A percentile compares a stretch with the other conserved stretches of the same genome.
Conservation (phyloP, 768 basidiomycete species). For the Wakefieldia striispora region DNA sequence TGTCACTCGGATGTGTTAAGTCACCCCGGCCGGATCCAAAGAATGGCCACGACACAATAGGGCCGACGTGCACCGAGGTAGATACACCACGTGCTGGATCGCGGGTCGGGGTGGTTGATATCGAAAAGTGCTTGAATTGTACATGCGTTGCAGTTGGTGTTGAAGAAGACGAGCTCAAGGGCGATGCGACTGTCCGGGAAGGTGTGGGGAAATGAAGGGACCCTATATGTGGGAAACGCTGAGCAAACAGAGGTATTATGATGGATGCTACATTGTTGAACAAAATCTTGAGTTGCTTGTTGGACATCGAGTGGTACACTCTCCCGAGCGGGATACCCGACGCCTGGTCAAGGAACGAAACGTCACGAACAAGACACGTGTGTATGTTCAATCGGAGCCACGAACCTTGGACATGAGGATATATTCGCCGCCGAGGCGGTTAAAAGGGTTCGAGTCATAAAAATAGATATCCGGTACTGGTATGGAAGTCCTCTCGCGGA, state of each 20-base stretch:
- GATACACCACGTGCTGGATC: slow-evolving; percentile 14
- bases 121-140: slow-evolving; percentile 20
- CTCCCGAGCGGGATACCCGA: slow-evolving; percentile 66
- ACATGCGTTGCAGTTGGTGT: slow-evolving; percentile 27
- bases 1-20: slow-evolving; percentile 60
- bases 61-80: slow-evolving; percentile 55
- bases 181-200: slow-evolving; percentile 18
- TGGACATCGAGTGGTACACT: slow-evolving; percentile 69
- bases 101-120: slow-evolving; percentile 1
- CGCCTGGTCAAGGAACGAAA: slow-evolving; percentile 44
- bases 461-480: slow-evolving; percentile 76
- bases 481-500: slow-evolving; percentile 65
- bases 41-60: slow-evolving; percentile 89
- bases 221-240: slow-evolving; percentile 74
- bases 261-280: slow-evolving; percentile 67
- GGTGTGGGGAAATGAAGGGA: slow-evolving; percentile 54
- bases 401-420: slow-evolving; percentile 84
- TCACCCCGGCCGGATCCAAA: slow-evolving; percentile 83
- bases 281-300: slow-evolving; percentile 60
- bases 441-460: slow-evolving; percentile 82
- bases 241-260: slow-evolving; percentile 71
- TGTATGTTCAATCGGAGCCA: slow-evolving; percentile 7
- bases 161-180: slow-evolving; percentile 17
- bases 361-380: slow-evolving; percentile 2
- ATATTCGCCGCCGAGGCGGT: slow-evolving; percentile 81